phyloP scores from a whole-genome alignment of 495 filamentous ascomycete species.

The Neurospora intermedia region DNA sequence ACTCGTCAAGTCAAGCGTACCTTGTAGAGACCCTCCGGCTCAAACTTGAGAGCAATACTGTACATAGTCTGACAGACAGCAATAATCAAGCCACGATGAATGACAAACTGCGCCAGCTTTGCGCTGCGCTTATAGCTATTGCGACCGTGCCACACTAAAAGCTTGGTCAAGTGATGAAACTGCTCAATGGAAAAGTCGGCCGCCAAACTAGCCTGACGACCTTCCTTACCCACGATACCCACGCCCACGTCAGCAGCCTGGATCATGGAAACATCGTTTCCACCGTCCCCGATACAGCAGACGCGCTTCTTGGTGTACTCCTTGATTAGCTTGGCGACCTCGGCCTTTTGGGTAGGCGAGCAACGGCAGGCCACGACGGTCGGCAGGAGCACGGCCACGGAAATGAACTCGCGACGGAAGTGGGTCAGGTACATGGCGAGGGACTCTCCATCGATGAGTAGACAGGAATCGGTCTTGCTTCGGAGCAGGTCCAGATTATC shows the following conservation, averaged over 20 bases:
- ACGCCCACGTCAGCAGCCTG: conserved; percentile 96
- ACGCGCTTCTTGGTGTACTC: conserved; percentile 85
- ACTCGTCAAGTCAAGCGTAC: too few species aligned
- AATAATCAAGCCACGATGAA: conserved; percentile 93
- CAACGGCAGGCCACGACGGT: conserved; percentile 95
- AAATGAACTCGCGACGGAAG: conserved; percentile 76
- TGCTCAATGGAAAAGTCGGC: conserved; percentile 94
- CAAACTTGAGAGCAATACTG: conserved; percentile 80
- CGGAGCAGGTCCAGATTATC: conserved; percentile 81
- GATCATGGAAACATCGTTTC: conserved; percentile 99
- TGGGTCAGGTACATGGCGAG: conserved; percentile 71
- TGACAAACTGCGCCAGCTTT: conserved; percentile 96
- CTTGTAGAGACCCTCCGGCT: conserved; percentile 86
- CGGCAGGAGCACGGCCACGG: conserved; percentile 75
- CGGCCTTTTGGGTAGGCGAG: conserved; percentile 94
- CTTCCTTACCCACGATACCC: conserved; percentile 97
- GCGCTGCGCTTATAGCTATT: conserved; percentile 94
- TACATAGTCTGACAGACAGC: conserved; percentile 95
- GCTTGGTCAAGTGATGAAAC: conserved; percentile 92
- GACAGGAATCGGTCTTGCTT: conserved; percentile 73
- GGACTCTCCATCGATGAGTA: conserved; percentile 92
- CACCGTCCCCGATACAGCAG: conserved; percentile 93
- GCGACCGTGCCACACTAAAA: conserved; percentile 95
- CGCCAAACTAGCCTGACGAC: conserved; percentile 84
- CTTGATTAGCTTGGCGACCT: conserved; percentile 83